phyloP scores from a whole-genome alignment of 768 basidiomycete genomes.

The Phlegmacium glaucopus region DNA sequence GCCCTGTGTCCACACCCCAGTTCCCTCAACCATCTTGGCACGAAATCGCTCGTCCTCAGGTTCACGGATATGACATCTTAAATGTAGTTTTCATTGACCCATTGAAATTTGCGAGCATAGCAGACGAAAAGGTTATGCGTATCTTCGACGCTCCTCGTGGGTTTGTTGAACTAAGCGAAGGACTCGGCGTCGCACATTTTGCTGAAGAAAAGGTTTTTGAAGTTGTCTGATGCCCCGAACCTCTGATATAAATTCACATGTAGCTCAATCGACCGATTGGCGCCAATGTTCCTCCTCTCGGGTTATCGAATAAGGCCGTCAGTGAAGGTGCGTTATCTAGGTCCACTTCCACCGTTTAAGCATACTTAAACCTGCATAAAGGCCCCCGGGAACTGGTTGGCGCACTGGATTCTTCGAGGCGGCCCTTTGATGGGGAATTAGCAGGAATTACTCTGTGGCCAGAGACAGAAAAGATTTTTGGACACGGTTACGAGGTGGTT shows the following conservation, averaged over 20 bases:
- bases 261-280: slow-evolving; percentile 65
- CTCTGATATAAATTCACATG: slow-evolving; percentile 2
- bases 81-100: slow-evolving; percentile 73
- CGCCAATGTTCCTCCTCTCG: slow-evolving; percentile 90
- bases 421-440: slow-evolving; percentile 91
- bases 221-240: background rate
- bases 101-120: slow-evolving; percentile 82
- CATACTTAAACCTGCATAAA: background rate
- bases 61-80: slow-evolving; percentile 94
- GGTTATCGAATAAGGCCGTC: slow-evolving; percentile 92
- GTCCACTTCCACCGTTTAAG: background rate
- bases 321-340: slow-evolving; percentile 49
- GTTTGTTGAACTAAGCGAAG: slow-evolving; percentile 66
- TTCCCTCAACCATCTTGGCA: slow-evolving; percentile 50
- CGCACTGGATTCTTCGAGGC: slow-evolving; percentile 25
- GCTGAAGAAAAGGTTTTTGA: slow-evolving; percentile 46
- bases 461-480: slow-evolving; percentile 94
- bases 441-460: slow-evolving; percentile 92
- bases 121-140: slow-evolving; percentile 94
- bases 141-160: slow-evolving; percentile 88
- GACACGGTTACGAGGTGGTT: slow-evolving; percentile 92
- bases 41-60: slow-evolving; percentile 89
- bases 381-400: slow-evolving; percentile 21
- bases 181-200: slow-evolving; percentile 45
- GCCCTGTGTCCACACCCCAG: slow-evolving; percentile 30